A percentile compares a stretch with the other conserved stretches of the same genome.
Conservation (phyloP, 2,329 filamentous ascomycete species). For the Scedosporium aurantiacum region DNA sequence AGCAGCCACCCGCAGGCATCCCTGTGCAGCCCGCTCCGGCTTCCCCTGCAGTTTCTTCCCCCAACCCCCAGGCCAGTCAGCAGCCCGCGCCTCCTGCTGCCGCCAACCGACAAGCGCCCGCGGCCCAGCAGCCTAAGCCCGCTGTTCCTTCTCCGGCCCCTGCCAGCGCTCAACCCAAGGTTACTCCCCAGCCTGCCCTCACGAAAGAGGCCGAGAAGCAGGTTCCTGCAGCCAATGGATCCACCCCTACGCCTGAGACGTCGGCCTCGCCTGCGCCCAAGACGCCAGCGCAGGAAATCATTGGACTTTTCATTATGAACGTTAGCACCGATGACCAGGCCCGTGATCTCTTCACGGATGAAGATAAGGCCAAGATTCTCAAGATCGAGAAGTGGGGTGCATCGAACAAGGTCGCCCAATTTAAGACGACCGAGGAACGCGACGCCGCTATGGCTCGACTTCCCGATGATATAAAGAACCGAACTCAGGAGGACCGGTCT, state of each 20-base stretch:
- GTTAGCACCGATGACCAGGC: constrained; percentile 75
- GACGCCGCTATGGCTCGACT: constrained; percentile 67
- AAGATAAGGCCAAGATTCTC: constrained; percentile 71
- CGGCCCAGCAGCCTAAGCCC: constrained; percentile 3
- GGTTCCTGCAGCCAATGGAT: constrained; percentile 39
- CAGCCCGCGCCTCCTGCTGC: constrained; percentile 6
- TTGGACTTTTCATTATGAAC: constrained; percentile 84
- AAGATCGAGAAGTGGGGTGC: constrained; percentile 69
- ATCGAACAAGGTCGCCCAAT: constrained; percentile 77
- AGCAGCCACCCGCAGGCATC: constrained; percentile 46
- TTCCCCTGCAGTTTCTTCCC: constrained; percentile 14
- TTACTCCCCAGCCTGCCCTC: constrained; percentile 39
- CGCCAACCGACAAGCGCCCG: not conserved
- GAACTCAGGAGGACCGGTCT: constrained; percentile 59
- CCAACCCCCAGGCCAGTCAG: constrained; percentile 11
- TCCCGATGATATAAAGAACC: constrained; percentile 65
- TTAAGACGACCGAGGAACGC: constrained; percentile 68
- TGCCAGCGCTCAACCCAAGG: constrained; percentile 26
- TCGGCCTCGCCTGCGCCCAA: constrained; percentile 50
- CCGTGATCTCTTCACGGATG: constrained; percentile 68
- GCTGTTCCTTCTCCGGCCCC: constrained; percentile 11
- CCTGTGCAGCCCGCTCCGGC: constrained; percentile 24
- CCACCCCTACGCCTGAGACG: constrained; percentile 39
- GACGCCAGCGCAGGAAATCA: constrained; percentile 52
- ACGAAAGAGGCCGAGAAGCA: constrained; percentile 48